Evolutionary conservation across 345 rosid genomes (phyloP).

Genomic region (Lenwebbia sp.): DNA sequence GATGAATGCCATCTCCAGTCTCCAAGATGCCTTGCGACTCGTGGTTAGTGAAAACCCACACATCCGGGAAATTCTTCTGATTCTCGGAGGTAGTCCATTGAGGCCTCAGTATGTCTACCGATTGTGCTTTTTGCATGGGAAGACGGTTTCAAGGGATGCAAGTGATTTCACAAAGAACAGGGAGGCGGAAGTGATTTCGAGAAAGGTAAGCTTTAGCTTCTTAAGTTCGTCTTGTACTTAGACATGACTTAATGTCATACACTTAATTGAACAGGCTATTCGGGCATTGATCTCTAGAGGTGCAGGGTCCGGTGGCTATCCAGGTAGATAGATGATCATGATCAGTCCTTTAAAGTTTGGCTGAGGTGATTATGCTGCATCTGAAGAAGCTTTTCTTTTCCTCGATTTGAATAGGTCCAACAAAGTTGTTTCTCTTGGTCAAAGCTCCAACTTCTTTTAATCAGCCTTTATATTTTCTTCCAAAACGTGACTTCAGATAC

Average conservation of each 20-base stretch:
- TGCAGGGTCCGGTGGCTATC: conserved; percentile 68
- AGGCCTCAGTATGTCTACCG: conserved; percentile 70
- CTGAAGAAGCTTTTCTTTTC: neutral
- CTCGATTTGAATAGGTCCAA: conserved; percentile 37
- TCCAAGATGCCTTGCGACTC: conserved; percentile 41
- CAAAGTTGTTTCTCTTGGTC: conserved; percentile 67
- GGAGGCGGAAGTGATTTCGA: conserved; percentile 65
- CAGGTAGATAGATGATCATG: conserved; percentile 39
- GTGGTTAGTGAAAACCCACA: conserved; percentile 31
- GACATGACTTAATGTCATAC: neutral
- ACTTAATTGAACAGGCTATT: conserved; percentile 34
- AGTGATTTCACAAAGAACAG: conserved; percentile 44
- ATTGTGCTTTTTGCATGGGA: conserved; percentile 33
- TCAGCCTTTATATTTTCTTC: conserved; percentile 79
- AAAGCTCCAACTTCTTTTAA: conserved; percentile 68
- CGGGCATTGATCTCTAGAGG: conserved; percentile 66
- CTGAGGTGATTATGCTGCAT: neutral
- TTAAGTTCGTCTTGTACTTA: neutral
- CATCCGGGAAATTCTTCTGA: conserved; percentile 41
- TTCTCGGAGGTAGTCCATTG: conserved; percentile 63
- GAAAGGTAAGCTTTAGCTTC: conserved; percentile 38
- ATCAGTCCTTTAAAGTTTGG: neutral
- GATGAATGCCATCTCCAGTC: conserved; percentile 35
- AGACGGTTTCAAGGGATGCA: conserved; percentile 7
- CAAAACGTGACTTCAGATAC: conserved; percentile 84